Evolutionary conservation across 768 basidiomycete genomes (phyloP).

Genomic region (Phylloporus rhodoxanthus): DNA sequence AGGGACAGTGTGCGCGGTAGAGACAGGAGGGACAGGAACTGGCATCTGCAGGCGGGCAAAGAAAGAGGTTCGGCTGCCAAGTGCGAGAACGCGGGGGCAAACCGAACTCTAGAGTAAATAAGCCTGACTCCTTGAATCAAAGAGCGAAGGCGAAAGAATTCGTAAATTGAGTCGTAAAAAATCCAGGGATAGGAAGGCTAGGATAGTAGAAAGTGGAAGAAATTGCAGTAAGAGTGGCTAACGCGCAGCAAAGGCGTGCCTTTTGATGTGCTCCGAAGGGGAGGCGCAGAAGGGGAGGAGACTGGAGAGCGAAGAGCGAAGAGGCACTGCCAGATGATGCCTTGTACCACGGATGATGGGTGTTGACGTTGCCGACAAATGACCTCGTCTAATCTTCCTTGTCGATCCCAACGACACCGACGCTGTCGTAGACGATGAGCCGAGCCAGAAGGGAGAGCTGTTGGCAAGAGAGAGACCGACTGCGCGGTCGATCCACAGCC

Average conservation of each 20-base stretch:
- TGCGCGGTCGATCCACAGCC: slow-evolving; percentile 43
- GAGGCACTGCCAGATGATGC: slow-evolving; percentile 11
- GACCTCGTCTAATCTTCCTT: slow-evolving; percentile 25
- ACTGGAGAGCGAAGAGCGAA: slow-evolving; percentile 19
- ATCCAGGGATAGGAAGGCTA: slow-evolving; percentile 20
- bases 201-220: slow-evolving; percentile 27
- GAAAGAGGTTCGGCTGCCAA: slow-evolving; percentile 38
- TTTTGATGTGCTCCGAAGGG: slow-evolving; percentile 48
- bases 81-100: slow-evolving; percentile 41
- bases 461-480: slow-evolving; percentile 40
- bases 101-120: slow-evolving; percentile 39
- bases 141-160: slow-evolving; percentile 38
- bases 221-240: slow-evolving; percentile 45
- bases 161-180: slow-evolving; percentile 67
- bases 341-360: slow-evolving; percentile 14
- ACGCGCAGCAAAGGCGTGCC: slow-evolving; percentile 94
- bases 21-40: slow-evolving; percentile 70
- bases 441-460: slow-evolving; percentile 27
- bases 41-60: slow-evolving; percentile 65
- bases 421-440: slow-evolving; percentile 38
- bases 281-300: slow-evolving; percentile 22
- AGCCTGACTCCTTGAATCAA: slow-evolving; percentile 35
- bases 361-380: slow-evolving; percentile 25
- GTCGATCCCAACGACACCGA: slow-evolving; percentile 39
- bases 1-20: slow-evolving; percentile 58